Conservation (phyloP, 192 early-diverging fungal genomes). For the Backusella tuberculispora region DNA sequence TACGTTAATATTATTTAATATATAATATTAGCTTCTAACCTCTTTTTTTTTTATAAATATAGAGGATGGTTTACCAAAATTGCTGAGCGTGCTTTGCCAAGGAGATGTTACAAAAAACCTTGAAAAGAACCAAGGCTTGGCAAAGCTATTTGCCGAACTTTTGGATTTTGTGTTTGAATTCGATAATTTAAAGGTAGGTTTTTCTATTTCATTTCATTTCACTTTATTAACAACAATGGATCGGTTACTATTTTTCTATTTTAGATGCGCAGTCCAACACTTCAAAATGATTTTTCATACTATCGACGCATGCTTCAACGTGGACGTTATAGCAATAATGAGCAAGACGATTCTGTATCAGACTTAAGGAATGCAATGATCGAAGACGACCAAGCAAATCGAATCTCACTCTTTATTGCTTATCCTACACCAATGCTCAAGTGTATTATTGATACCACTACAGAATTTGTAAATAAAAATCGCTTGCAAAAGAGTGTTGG, state of each 20-base stretch:
- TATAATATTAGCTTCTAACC: not conserved
- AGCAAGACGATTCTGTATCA: constrained; percentile 9
- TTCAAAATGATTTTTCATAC: constrained; percentile 99
- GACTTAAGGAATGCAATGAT: constrained; percentile 67
- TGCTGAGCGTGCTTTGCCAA: constrained; percentile 69
- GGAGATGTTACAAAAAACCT: constrained; percentile 68
- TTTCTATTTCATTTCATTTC: not conserved
- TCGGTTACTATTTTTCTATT: not conserved
- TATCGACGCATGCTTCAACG: constrained; percentile 89
- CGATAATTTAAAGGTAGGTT: constrained; percentile 86
- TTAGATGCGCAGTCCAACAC: constrained; percentile 42
- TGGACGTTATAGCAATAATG: constrained; percentile 50
- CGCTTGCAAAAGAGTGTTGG: constrained; percentile 55
- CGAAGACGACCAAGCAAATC: constrained; percentile 87
- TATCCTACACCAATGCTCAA: constrained; percentile 94
- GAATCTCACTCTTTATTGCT: constrained; percentile 96
- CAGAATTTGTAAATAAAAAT: constrained; percentile 62
- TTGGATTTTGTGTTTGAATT: constrained; percentile 90
- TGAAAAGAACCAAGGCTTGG: constrained; percentile 77
- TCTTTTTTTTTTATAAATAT: constrained; percentile 14
- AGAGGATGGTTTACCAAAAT: constrained; percentile 66
- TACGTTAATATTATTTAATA: constrained; percentile 11
- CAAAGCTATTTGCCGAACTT: constrained; percentile 80
- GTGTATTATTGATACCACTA: constrained; percentile 81
- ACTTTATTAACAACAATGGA: not conserved